Percentiles rank a stretch among this genome's conserved stretches.
phyloP scores from a whole-genome alignment of 768 basidiomycete genomes.

The Cubamyces sp. region DNA sequence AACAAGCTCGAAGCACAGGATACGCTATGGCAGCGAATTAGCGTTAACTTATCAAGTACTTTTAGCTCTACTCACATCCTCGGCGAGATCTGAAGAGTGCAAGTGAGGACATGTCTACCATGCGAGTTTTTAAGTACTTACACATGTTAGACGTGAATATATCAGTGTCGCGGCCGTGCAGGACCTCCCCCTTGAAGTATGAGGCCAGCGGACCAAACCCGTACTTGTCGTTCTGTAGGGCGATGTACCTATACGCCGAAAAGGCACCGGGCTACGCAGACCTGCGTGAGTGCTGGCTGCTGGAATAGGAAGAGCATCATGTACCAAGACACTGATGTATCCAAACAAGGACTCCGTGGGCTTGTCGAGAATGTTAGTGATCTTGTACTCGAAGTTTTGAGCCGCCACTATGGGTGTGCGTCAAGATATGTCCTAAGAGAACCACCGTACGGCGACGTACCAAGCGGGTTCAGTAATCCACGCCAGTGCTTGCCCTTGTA shows the following conservation, averaged over 20 bases:
- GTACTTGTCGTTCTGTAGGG: conserved; percentile 79
- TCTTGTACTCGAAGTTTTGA: conserved; percentile 96
- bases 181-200: conserved; percentile 95
- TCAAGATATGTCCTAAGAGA: background rate
- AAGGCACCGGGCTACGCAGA: conserved; percentile 80
- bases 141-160: conserved; percentile 98
- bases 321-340: conserved; percentile 92
- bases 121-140: conserved; percentile 40
- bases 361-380: conserved; percentile 89
- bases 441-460: conserved; percentile 41
- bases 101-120: background rate
- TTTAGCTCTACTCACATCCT: conserved; percentile 61
- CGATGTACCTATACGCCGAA: conserved; percentile 91
- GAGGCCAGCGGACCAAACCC: conserved; percentile 90
- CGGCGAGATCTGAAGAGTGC: conserved; percentile 69
- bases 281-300: background rate
- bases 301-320: background rate
- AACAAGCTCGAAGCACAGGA: conserved; percentile 80
- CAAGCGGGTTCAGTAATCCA: conserved; percentile 80
- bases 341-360: conserved; percentile 89
- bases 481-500: conserved; percentile 90
- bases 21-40: conserved; percentile 54
- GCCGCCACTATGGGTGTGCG: conserved; percentile 65
- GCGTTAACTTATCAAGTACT: background rate
- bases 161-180: conserved; percentile 83